These are phyloP conservation scores for Debaryomyces nepalensis DNA, from an alignment of 1,139 yeast species.

Conservation along the genomic window DNA sequence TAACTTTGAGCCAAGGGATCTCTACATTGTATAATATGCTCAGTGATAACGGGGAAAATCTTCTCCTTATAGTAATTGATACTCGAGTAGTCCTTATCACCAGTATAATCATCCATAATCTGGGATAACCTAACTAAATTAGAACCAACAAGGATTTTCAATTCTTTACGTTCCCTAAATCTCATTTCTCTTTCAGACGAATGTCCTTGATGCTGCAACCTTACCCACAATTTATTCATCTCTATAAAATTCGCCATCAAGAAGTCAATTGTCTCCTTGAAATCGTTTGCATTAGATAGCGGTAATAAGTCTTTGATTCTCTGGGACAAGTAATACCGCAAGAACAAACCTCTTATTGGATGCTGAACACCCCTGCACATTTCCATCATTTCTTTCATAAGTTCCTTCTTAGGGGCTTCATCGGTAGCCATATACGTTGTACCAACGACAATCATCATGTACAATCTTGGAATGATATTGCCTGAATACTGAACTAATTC, in stretches of 20 bases:
- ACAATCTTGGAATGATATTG: slow-evolving; percentile 87
- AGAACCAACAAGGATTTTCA: slow-evolving; percentile 90
- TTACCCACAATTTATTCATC: slow-evolving; percentile 97
- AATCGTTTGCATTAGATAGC: slow-evolving; percentile 45
- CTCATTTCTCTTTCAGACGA: slow-evolving; percentile 79
- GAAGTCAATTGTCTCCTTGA: slow-evolving; percentile 71
- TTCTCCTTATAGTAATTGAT: slow-evolving; percentile 58
- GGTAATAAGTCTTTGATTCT: slow-evolving; percentile 77
- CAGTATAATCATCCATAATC: slow-evolving; percentile 68
- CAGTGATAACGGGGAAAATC: slow-evolving; percentile 80
- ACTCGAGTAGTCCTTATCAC: slow-evolving; percentile 41
- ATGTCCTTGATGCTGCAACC: slow-evolving; percentile 95
- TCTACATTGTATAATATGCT: slow-evolving; percentile 90
- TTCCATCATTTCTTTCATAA: slow-evolving; percentile 95
- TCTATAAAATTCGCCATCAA: slow-evolving; percentile 87
- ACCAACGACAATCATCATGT: slow-evolving; percentile 95
- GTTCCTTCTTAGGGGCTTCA: slow-evolving; percentile 82
- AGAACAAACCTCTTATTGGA: slow-evolving; percentile 86
- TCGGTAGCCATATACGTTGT: slow-evolving; percentile 80
- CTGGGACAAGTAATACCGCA: slow-evolving; percentile 87
- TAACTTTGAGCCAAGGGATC: slow-evolving; percentile 93
- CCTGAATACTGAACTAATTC: slow-evolving; percentile 96
- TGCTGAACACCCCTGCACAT: slow-evolving; percentile 99
- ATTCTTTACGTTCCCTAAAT: slow-evolving; percentile 79
- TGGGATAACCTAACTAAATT: slow-evolving; percentile 89